These are phyloP conservation scores for Tulasnella calospora DNA, from an alignment of 768 basidiomycete species.

Conservation along the genomic window DNA sequence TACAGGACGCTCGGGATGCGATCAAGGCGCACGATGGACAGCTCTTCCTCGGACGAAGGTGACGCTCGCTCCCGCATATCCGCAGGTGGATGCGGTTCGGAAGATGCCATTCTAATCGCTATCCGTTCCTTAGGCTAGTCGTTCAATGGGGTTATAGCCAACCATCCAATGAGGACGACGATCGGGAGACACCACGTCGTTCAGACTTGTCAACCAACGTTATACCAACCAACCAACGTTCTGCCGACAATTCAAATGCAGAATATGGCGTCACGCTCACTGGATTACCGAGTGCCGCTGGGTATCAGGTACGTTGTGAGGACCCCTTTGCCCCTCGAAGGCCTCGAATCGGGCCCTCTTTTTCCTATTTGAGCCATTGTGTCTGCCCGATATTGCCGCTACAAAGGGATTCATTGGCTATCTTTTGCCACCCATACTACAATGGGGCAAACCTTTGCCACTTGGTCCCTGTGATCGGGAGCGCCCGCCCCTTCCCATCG, in stretches of 20 bases:
- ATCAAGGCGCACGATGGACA: neutral
- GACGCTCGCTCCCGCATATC: neutral
- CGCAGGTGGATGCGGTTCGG: neutral
- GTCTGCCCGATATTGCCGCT: neutral
- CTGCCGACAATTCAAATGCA: neutral
- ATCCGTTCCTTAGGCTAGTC: neutral
- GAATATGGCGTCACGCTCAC: neutral
- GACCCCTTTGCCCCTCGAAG: neutral
- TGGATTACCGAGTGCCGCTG: neutral
- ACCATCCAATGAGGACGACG: neutral
- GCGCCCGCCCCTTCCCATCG: neutral
- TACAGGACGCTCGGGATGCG: neutral
- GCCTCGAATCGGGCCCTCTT: neutral
- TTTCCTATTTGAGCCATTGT: neutral
- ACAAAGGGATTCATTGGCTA: neutral
- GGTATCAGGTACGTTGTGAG: neutral
- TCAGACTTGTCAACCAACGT: neutral
- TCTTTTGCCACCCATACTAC: neutral
- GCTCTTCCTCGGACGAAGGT: neutral
- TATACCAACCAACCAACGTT: neutral
- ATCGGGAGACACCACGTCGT: neutral
- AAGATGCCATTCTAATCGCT: neutral
- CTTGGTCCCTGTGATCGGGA: slow-evolving; percentile 4
- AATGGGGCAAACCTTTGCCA: neutral
- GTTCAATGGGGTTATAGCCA: neutral